A percentile compares a stretch with the other conserved stretches of the same genome.
These are phyloP conservation scores for Byssothecium circinans DNA, from an alignment of 2,329 filamentous ascomycete genomes.

Conservation along the genomic window DNA sequence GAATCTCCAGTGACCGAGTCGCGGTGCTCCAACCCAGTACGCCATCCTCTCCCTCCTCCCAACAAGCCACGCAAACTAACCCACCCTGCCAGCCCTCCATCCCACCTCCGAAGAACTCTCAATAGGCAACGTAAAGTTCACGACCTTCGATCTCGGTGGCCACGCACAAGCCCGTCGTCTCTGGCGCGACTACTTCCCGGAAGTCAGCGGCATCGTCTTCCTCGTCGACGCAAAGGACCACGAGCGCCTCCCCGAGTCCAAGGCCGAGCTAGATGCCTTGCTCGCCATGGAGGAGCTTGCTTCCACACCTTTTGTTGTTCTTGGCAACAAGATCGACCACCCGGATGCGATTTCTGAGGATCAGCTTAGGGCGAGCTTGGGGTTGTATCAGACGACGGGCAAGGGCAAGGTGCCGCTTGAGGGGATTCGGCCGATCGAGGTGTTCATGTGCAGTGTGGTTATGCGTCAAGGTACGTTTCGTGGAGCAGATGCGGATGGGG, in stretches of 20 bases:
- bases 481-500: conserved; percentile 59
- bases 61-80: background rate
- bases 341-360: conserved; percentile 94
- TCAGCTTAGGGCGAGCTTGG: conserved; percentile 87
- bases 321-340: conserved; percentile 99
- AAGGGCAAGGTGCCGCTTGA: conserved; percentile 44
- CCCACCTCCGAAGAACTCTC: conserved; percentile 67
- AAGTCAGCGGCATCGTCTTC: conserved; percentile 79
- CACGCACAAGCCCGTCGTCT: conserved; percentile 46
- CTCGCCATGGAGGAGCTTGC: conserved; percentile 94
- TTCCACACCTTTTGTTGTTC: conserved; percentile 93
- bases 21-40: conserved; percentile 83
- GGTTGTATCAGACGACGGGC: conserved; percentile 72
- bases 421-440: conserved; percentile 67
- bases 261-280: conserved; percentile 92
- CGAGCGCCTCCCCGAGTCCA: conserved; percentile 90
- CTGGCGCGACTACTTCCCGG: conserved; percentile 47
- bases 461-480: conserved; percentile 73
- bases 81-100: conserved; percentile 33
- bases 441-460: conserved; percentile 97
- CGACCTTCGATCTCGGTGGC: conserved; percentile 73
- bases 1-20: conserved; percentile 75
- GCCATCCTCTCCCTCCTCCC: conserved; percentile 37
- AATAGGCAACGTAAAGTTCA: conserved; percentile 71
- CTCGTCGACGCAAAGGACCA: conserved; percentile 96